phyloP scores from a whole-genome alignment of 768 basidiomycete species.

The Mycena indigotica region DNA sequence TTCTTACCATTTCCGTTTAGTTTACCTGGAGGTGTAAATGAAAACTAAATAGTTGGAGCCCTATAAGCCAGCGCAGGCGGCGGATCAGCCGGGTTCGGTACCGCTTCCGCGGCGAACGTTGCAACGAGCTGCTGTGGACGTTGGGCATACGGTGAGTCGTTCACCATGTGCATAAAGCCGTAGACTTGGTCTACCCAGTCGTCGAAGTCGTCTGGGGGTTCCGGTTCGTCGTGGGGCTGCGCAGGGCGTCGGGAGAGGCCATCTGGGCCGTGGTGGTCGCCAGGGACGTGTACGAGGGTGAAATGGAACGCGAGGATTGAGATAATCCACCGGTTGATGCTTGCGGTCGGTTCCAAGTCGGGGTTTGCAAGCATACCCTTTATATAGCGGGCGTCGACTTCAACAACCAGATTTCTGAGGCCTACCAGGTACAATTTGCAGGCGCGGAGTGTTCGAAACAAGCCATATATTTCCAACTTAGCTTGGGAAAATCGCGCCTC shows the following conservation, averaged over 20 bases:
- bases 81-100: neutral
- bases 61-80: too few relatives aligned
- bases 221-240: slow-evolving; percentile 3
- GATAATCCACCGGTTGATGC: slow-evolving; percentile 28
- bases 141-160: neutral
- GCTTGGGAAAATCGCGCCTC: slow-evolving; percentile 23
- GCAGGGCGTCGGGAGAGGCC: slow-evolving; percentile 20
- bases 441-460: slow-evolving; percentile 2
- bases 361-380: slow-evolving; percentile 29
- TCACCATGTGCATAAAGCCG: slow-evolving; percentile 2
- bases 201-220: neutral
- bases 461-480: slow-evolving; percentile 33
- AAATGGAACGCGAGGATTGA: slow-evolving; percentile 28
- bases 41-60: too few relatives aligned
- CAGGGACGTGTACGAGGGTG: slow-evolving; percentile 26
- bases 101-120: neutral
- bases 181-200: neutral
- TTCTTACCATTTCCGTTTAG: too few relatives aligned
- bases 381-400: slow-evolving; percentile 35
- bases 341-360: slow-evolving; percentile 20
- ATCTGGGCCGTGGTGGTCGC: slow-evolving; percentile 18
- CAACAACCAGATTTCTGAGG: slow-evolving; percentile 26
- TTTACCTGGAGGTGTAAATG: too few relatives aligned
- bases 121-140: too few relatives aligned
- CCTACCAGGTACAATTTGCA: slow-evolving; percentile 27